Conservation (phyloP, 495 filamentous ascomycete species). For the Cryomyces minteri region DNA sequence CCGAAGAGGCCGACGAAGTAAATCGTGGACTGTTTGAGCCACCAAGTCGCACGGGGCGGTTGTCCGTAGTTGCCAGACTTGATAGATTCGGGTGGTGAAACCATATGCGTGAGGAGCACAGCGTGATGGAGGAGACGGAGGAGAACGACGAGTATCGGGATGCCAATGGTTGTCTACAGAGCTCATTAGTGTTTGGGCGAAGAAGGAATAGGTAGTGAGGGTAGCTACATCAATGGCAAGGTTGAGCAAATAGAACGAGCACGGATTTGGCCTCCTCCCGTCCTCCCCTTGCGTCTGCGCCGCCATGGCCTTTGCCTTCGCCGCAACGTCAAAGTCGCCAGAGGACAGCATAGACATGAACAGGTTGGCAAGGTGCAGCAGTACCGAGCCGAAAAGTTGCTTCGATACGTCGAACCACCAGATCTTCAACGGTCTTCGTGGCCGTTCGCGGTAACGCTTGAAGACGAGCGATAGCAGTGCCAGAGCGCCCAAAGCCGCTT, state of each 20-base stretch:
- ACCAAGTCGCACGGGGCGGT: constrained; percentile 69
- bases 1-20: constrained; percentile 87
- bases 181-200: not conserved
- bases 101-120: constrained; percentile 61
- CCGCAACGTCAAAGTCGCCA: constrained; percentile 39
- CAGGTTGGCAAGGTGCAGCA: constrained; percentile 82
- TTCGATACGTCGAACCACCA: constrained; percentile 97
- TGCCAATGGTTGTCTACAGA: constrained; percentile 74
- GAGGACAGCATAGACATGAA: constrained; percentile 90
- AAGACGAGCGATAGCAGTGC: constrained; percentile 75
- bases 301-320: constrained; percentile 8
- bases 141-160: constrained; percentile 78
- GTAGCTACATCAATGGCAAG: constrained; percentile 81
- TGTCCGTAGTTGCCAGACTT: constrained; percentile 80
- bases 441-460: constrained; percentile 82
- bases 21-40: constrained; percentile 85
- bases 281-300: constrained; percentile 7
- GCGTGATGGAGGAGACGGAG: constrained; percentile 54
- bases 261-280: constrained; percentile 69
- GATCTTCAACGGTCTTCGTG: constrained; percentile 79
- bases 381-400: constrained; percentile 83
- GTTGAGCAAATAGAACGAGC: constrained; percentile 89
- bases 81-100: constrained; percentile 67
- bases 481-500: constrained; percentile 68
- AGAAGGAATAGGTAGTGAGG: too few relatives aligned